phyloP scores from a whole-genome alignment of 768 basidiomycete species.

The Cystofilobasidium capitatum region DNA sequence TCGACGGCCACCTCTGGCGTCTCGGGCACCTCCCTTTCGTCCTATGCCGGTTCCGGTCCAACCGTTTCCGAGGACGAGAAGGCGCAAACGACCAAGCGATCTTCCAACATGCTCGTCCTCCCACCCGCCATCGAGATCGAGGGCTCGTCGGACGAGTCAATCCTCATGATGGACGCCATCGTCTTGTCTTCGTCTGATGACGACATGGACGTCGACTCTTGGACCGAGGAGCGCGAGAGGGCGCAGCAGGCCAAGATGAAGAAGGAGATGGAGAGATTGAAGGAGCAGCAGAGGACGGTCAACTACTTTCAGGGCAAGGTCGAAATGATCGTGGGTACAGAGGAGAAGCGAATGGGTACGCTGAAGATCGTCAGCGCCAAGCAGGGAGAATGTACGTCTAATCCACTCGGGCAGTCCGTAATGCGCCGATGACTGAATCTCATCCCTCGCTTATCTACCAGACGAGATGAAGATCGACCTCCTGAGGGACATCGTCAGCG shows the following conservation, averaged over 20 bases:
- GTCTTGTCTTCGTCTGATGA: neutral
- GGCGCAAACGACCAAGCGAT: neutral
- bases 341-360: neutral
- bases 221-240: neutral
- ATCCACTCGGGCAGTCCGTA: too few relatives aligned
- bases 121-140: neutral
- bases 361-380: neutral
- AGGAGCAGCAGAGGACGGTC: neutral
- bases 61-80: too few relatives aligned
- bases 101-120: neutral
- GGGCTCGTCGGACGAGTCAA: neutral
- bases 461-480: too few relatives aligned
- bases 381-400: neutral
- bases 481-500: too few relatives aligned
- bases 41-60: neutral
- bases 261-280: neutral
- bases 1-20: neutral
- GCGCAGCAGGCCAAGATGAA: neutral
- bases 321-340: neutral
- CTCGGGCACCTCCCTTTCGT: neutral
- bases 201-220: neutral
- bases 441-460: neutral
- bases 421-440: neutral
- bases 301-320: slow-evolving; percentile 4
- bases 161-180: neutral